Conservation (phyloP, 768 basidiomycete genomes). For the Kwoniella pini region DNA sequence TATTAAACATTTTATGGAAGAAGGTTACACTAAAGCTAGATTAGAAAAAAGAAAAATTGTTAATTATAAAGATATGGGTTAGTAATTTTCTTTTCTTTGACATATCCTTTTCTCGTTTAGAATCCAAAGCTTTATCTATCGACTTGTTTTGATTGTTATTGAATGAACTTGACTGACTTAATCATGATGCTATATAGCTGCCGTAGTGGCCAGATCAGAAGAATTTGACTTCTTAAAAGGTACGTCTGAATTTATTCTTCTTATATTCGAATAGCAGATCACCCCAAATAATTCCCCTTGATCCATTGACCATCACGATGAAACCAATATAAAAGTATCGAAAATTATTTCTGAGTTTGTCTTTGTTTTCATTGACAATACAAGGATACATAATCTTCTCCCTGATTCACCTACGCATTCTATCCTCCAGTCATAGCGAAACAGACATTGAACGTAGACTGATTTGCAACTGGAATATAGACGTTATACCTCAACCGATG, state of each 20-base stretch:
- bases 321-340: constrained; percentile 27
- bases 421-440: background rate
- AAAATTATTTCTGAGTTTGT: constrained; percentile 26
- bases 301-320: background rate
- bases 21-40: constrained; percentile 69
- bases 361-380: background rate
- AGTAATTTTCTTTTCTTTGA: constrained; percentile 37
- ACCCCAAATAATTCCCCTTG: no score
- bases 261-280: no score
- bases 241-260: constrained; percentile 22
- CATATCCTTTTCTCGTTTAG: background rate
- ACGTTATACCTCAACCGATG: constrained; percentile 49
- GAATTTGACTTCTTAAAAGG: constrained; percentile 52
- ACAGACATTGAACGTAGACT: background rate
- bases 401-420: constrained; percentile 35
- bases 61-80: constrained; percentile 78
- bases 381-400: constrained; percentile 53
- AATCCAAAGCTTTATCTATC: no score
- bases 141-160: no score
- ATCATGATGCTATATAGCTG: constrained; percentile 22
- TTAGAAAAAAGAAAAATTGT: constrained; percentile 73
- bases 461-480: constrained; percentile 24
- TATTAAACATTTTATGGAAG: constrained; percentile 70
- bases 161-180: no score
- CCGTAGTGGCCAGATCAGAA: constrained; percentile 43